phyloP scores from a whole-genome alignment of 768 basidiomycete genomes.

The Auriscalpium vulgare region DNA sequence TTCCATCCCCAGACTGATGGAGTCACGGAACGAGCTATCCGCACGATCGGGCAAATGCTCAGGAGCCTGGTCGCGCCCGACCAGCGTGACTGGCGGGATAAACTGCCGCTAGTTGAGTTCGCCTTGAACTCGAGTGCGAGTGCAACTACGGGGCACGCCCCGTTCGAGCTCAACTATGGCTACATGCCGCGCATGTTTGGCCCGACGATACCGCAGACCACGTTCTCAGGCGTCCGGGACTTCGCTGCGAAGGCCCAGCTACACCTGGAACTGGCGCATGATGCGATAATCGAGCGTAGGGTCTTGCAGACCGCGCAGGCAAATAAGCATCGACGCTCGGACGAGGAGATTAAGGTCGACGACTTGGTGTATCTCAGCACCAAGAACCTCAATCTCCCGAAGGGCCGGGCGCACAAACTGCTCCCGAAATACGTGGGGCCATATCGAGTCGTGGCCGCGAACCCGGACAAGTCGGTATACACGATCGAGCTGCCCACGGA shows the following conservation, averaged over 20 bases:
- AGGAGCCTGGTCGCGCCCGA: background rate
- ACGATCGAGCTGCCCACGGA: background rate
- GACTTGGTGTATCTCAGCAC: background rate
- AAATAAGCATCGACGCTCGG: background rate
- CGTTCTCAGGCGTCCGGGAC: background rate
- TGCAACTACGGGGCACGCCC: background rate
- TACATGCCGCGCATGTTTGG: background rate
- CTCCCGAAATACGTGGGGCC: background rate
- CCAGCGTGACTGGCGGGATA: background rate
- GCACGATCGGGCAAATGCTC: background rate
- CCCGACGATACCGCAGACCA: background rate
- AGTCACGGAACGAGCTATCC: background rate
- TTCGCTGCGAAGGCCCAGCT: background rate
- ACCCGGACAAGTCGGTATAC: background rate
- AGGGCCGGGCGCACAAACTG: background rate
- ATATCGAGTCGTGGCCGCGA: background rate
- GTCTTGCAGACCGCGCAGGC: background rate
- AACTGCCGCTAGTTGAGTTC: background rate
- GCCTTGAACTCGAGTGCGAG: background rate
- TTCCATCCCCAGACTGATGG: conserved; percentile 1
- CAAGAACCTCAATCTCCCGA: background rate
- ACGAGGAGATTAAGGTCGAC: background rate
- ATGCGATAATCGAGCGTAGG: background rate
- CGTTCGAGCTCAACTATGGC: background rate
- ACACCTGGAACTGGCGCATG: background rate